Base-by-base conservation (phyloP, 169 alveolate genomes). In the Plasmodium gaboni region DNA sequence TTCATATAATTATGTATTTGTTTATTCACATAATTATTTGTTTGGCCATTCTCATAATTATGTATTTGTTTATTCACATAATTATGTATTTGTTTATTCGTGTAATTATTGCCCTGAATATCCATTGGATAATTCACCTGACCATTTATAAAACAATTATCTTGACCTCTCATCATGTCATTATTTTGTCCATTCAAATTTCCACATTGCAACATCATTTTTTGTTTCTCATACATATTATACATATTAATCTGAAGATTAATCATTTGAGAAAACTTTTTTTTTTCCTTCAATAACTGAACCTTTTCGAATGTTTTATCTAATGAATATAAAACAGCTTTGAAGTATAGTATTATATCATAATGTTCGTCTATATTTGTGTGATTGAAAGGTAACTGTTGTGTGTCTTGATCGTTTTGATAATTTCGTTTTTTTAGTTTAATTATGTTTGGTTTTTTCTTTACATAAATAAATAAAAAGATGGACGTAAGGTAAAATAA, bases 301-400 rank as follows among this genome's bases (percentile, higher is more conserved):
- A 78, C 48, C 59, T 67, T 78, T 78, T 78, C 89, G 55, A 78
- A 78, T 1, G 72, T 65, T 44, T 78, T 78, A 44, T 78, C 89
- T 19, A 78, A n/a, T 6, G 44, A 65, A 70, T 65, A 78, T 60
- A 78, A 44, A n/a, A 78, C 42, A 7, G 89, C 68, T 70, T 78
- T 78, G 26, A 65, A 78, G 28, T 78, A 70, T 12, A 78, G 44
- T n/a, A 65, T 6, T 17, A 78, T 67, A 60, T 78, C 89, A 51
- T 51, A 15, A 28, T 76, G 68, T 8, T 78, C 72, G 46, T 65
- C 70, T 51, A 78, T 53, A 46, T 50, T 46, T 22, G 68, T 53
- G 19, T 78, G 32, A 65, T 78, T 78, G 32, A 78, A 51, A 60
- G 69, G 80, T 17, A 78, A 32, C 13, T 19, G n/a, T 42, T 63